Percentiles rank a stretch among this genome's conserved stretches.
phyloP scores from a whole-genome alignment of 306 rosid species.

The Quercus parvula region DNA sequence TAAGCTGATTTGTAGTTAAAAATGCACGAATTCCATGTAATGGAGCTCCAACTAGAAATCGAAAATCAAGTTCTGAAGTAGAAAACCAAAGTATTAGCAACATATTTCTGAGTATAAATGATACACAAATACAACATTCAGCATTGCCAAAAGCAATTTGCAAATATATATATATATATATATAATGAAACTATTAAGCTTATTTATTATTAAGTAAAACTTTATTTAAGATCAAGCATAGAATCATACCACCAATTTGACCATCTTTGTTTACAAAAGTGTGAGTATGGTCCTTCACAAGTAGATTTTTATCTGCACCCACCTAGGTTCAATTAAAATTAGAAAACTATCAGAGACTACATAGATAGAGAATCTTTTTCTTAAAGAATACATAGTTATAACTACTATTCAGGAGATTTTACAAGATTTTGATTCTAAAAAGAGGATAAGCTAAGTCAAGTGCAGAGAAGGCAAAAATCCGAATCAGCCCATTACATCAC shows the following conservation, averaged over 20 bases:
- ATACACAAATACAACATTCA: slow-evolving; percentile 9
- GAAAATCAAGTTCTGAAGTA: slow-evolving; percentile 91
- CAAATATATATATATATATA: background rate
- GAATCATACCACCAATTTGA: slow-evolving; percentile 78
- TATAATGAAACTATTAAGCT: background rate
- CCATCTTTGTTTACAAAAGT: slow-evolving; percentile 96
- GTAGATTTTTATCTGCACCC: slow-evolving; percentile 84
- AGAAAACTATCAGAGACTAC: slow-evolving; percentile 6
- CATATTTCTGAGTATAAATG: background rate
- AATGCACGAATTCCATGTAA: slow-evolving; percentile 92
- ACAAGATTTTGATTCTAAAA: background rate
- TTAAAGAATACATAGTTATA: background rate
- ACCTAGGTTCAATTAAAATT: slow-evolving; percentile 50
- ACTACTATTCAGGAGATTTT: background rate
- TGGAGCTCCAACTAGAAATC: slow-evolving; percentile 92
- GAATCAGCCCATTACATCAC: background rate
- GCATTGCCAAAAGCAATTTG: background rate
- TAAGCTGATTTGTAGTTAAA: slow-evolving; percentile 88
- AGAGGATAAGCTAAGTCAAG: background rate
- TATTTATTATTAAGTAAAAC: background rate
- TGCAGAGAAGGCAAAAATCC: background rate
- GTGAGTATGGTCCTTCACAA: slow-evolving; percentile 94
- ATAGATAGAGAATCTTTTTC: background rate
- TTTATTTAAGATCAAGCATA: slow-evolving; percentile 15
- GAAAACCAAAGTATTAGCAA: slow-evolving; percentile 28